phyloP scores from a whole-genome alignment of 768 basidiomycete genomes.

The Naganishia vaughanmartiniae region DNA sequence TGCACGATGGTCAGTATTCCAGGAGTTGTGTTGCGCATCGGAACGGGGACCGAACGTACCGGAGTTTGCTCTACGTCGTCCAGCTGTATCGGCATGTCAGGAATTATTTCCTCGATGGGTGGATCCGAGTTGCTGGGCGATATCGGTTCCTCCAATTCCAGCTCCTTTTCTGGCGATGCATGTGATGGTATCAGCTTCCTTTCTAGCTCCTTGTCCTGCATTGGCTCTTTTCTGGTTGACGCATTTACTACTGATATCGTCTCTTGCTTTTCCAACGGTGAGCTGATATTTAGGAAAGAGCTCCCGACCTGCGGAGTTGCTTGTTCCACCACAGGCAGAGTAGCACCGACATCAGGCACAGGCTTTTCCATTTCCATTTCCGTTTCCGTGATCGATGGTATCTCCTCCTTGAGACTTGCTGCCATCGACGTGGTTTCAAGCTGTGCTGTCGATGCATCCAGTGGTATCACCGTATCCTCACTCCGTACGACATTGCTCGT shows the following conservation, averaged over 20 bases:
- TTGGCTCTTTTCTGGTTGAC: neutral
- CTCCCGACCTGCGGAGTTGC: neutral
- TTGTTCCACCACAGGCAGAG: neutral
- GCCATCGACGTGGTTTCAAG: neutral
- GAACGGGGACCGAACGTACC: neutral
- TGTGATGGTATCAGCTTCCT: neutral
- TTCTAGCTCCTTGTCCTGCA: neutral
- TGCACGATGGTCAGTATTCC: too few relatives aligned
- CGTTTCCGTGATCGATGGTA: neutral
- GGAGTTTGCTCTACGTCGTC: conserved; percentile 16
- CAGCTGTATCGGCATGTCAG: neutral
- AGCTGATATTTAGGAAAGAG: neutral
- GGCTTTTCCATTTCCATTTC: neutral
- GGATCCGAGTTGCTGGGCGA: neutral
- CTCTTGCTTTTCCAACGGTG: neutral
- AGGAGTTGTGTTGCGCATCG: too few relatives aligned
- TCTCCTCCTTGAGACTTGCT: neutral
- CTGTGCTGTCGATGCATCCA: neutral
- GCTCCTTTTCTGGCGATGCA: neutral
- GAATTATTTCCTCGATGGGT: neutral
- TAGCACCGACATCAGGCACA: neutral
- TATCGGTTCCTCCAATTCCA: neutral
- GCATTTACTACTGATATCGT: neutral
- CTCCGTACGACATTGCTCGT: neutral
- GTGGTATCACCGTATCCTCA: neutral